Evolutionary conservation across 2,329 filamentous ascomycete genomes (phyloP).

Genomic region (Pseudogymnoascus sp.): DNA sequence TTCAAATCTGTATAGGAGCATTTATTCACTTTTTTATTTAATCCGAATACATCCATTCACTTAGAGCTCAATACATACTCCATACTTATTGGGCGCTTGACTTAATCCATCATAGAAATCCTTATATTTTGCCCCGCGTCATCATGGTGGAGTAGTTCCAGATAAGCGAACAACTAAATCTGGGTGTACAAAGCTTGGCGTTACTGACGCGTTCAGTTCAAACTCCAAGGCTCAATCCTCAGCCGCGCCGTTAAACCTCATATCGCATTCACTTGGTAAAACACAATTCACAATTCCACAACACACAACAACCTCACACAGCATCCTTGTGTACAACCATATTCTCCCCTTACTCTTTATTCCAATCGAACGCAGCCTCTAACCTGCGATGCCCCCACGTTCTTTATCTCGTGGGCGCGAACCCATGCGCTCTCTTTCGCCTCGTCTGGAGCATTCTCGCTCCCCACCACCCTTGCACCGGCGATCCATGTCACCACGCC

Average conservation of each 20-base stretch:
- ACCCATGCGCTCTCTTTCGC: constrained; percentile 10
- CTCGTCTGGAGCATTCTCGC: constrained; percentile 8
- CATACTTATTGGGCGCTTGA: background rate
- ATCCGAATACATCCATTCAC: background rate
- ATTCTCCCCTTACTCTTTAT: background rate
- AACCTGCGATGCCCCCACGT: constrained; percentile 10
- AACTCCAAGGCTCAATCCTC: background rate
- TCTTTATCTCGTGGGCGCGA: constrained; percentile 12
- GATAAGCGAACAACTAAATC: constrained; percentile 18
- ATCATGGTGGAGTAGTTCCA: constrained; percentile 23
- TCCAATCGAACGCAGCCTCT: background rate
- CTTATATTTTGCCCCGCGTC: constrained; percentile 24
- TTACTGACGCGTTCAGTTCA: constrained; percentile 4
- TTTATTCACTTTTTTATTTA: background rate
- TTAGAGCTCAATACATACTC: background rate
- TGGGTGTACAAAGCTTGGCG: constrained; percentile 22
- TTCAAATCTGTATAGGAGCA: too few species aligned
- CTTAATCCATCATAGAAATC: constrained; percentile 1
- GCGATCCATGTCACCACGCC: constrained; percentile 29
- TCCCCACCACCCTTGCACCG: constrained; percentile 21
- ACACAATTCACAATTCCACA: background rate
- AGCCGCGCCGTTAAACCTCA: background rate
- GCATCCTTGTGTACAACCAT: background rate
- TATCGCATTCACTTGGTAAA: background rate
- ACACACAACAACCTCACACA: background rate